Conservation (phyloP, 805 yeast genomes). For the Metschnikowia chrysomelidarum region DNA sequence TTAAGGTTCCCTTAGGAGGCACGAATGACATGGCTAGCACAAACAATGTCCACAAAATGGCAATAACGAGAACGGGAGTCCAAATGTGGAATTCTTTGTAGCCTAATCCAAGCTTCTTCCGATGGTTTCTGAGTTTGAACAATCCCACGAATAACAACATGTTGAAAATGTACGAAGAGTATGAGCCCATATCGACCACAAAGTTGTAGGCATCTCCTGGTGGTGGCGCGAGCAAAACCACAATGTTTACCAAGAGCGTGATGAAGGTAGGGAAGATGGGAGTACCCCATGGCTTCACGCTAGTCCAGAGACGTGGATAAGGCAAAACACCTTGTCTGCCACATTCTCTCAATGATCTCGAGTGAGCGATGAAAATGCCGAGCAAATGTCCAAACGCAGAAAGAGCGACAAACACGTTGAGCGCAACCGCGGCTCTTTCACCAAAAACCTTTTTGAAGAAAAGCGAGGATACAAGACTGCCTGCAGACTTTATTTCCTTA, state of each 20-base stretch:
- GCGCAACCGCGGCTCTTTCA: constrained; percentile 22
- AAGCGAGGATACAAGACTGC: constrained; percentile 28
- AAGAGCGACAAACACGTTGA: constrained; percentile 28
- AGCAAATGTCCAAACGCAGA: constrained; percentile 33
- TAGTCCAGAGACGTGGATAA: constrained; percentile 27
- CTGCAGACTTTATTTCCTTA: constrained; percentile 27
- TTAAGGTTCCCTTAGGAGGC: constrained; percentile 40
- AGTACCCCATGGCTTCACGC: constrained; percentile 32
- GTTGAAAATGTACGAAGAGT: constrained; percentile 29
- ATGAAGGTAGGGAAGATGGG: constrained; percentile 26
- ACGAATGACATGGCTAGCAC: constrained; percentile 44
- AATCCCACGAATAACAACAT: constrained; percentile 27
- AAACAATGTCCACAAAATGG: constrained; percentile 32
- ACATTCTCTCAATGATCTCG: constrained; percentile 32
- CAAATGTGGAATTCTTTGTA: constrained; percentile 17
- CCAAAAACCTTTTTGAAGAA: constrained; percentile 34
- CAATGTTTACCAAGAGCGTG: constrained; percentile 26
- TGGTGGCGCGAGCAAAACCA: constrained; percentile 32
- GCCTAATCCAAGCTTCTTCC: constrained; percentile 24
- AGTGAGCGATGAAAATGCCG: constrained; percentile 29
- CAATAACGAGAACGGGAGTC: constrained; percentile 30
- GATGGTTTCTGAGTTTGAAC: constrained; percentile 26
- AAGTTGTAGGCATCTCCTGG: constrained; percentile 36
- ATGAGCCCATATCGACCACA: constrained; percentile 31
- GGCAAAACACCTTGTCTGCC: constrained; percentile 36